A percentile compares a stretch with the other conserved stretches of the same genome.
Conservation (phyloP, 73 alveolate genomes). For the Breviolum minutum region DNA sequence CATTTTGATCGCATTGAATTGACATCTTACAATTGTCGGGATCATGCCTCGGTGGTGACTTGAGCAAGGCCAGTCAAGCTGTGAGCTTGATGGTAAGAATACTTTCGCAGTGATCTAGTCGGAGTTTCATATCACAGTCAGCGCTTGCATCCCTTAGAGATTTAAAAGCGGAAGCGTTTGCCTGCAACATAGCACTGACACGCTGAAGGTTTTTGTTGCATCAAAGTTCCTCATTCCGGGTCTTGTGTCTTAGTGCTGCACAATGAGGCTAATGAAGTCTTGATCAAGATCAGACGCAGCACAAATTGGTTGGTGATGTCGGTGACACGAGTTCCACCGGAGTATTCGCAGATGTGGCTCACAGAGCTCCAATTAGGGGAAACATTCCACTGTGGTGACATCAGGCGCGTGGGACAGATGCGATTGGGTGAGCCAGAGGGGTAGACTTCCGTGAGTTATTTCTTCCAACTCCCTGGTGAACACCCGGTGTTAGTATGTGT, state of each 20-base stretch:
- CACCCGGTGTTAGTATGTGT: neutral
- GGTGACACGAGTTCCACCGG: neutral
- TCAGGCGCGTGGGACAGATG: no score
- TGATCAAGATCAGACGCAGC: no score
- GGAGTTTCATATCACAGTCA: slow-evolving; percentile 12
- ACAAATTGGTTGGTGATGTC: no score
- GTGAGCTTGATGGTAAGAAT: slow-evolving; percentile 4
- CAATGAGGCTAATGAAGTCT: no score
- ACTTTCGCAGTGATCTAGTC: neutral
- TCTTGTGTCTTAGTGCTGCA: no score
- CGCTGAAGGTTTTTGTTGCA: no score
- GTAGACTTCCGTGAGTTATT: no score
- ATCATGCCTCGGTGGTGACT: neutral
- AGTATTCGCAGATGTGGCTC: slow-evolving; percentile 5
- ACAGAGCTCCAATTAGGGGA: neutral
- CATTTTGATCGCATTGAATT: neutral
- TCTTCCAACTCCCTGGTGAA: neutral
- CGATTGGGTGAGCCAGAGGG: no score
- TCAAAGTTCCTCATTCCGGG: no score
- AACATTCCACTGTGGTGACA: no score
- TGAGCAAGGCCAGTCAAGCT: neutral
- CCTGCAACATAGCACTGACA: no score
- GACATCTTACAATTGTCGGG: neutral
- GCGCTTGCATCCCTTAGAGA: neutral
- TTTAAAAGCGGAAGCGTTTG: no score